A percentile compares a stretch with the other conserved stretches of the same genome.
Evolutionary conservation across 1,284 basidiomycete species (phyloP).

Genomic region (Malassezia nana): DNA sequence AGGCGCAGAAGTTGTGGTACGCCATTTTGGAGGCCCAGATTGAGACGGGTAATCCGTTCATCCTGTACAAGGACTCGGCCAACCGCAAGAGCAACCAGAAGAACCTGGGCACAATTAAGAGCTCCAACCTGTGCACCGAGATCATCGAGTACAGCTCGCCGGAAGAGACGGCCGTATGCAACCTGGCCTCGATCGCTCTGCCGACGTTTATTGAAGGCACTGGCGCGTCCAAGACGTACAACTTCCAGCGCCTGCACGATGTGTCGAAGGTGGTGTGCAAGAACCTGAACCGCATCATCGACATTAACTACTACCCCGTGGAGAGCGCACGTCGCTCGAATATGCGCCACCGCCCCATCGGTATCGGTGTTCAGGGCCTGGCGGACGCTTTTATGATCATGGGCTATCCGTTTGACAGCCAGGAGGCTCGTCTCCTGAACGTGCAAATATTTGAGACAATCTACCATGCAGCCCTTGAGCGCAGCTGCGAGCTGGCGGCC

Average conservation of each 20-base stretch:
- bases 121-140: constrained; percentile 96
- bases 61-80: constrained; percentile 74
- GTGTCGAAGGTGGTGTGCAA: constrained; percentile 62
- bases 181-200: constrained; percentile 91
- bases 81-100: constrained; percentile 67
- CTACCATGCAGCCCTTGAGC: constrained; percentile 88
- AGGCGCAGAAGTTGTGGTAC: constrained; percentile 98
- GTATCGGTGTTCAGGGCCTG: constrained; percentile 93
- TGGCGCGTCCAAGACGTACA: constrained; percentile 51
- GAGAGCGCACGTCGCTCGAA: constrained; percentile 83
- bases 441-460: constrained; percentile 98
- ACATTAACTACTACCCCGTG: constrained; percentile 84
- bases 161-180: constrained; percentile 97
- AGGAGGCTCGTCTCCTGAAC: constrained; percentile 77
- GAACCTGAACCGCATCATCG: constrained; percentile 91
- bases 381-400: constrained; percentile 98
- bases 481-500: constrained; percentile 78
- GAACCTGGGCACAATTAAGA: constrained; percentile 98
- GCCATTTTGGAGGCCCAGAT: constrained; percentile 93
- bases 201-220: constrained; percentile 54
- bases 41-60: constrained; percentile 96
- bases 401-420: constrained; percentile 87
- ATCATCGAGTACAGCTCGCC: constrained; percentile 98
- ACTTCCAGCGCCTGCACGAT: constrained; percentile 90
- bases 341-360: constrained; percentile 95